Evolutionary conservation across 2,329 filamentous ascomycete genomes (phyloP).

Genomic region (Dactylellina leptospora): DNA sequence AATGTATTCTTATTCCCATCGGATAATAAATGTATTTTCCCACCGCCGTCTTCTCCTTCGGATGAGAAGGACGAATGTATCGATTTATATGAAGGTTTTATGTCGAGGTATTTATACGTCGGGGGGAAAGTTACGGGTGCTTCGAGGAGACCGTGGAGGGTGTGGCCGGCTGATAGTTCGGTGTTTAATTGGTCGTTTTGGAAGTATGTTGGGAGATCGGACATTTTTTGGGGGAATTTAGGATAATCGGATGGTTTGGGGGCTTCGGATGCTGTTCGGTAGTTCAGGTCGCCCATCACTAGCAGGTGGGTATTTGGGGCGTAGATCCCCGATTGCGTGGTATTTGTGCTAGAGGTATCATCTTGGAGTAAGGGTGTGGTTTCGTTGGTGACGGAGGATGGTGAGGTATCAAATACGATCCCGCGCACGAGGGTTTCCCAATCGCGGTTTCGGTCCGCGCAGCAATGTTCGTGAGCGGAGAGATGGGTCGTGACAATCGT

Average conservation of each 20-base stretch:
- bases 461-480: conserved; percentile 83
- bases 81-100: not conserved
- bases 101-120: conserved; percentile 81
- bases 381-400: conserved; percentile 51
- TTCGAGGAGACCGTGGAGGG: conserved; percentile 81
- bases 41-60: conserved; percentile 54
- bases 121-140: conserved; percentile 80
- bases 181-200: conserved; percentile 78
- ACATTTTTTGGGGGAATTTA: conserved; percentile 69
- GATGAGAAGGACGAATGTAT: conserved; percentile 61
- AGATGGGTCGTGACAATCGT: conserved; percentile 91
- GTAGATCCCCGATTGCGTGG: conserved; percentile 69
- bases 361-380: conserved; percentile 60
- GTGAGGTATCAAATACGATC: conserved; percentile 72
- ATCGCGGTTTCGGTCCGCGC: conserved; percentile 80
- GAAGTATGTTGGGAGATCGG: conserved; percentile 66
- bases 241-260: conserved; percentile 70
- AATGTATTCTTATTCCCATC: too few relatives aligned
- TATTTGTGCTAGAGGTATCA: conserved; percentile 56
- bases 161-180: conserved; percentile 74
- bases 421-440: conserved; percentile 85
- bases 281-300: conserved; percentile 91
- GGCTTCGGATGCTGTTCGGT: conserved; percentile 76
- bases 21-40: conserved; percentile 61
- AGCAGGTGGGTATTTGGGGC: conserved; percentile 79